Percentiles rank a stretch among this genome's conserved stretches.
Evolutionary conservation across 2,329 filamentous ascomycete genomes (phyloP).

Genomic region (Pseudopithomyces maydicus): DNA sequence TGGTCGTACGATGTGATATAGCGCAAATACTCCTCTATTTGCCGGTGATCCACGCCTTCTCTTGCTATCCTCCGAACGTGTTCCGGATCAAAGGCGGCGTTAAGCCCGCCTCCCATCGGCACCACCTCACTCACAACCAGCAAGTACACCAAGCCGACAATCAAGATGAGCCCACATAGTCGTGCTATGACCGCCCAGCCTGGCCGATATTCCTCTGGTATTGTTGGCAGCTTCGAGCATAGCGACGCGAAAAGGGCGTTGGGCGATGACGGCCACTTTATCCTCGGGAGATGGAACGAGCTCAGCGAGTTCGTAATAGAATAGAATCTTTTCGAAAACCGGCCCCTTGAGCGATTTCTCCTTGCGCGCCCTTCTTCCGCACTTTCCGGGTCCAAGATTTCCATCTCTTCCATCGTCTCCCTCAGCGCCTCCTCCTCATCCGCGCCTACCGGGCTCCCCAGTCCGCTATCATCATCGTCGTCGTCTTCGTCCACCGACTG

Average conservation of each 20-base stretch:
- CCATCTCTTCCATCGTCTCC: conserved; percentile 80
- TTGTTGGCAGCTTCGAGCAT: conserved; percentile 46
- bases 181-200: conserved; percentile 73
- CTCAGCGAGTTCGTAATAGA: conserved; percentile 63
- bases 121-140: conserved; percentile 88
- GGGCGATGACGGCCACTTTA: conserved; percentile 37
- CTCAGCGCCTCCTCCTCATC: conserved; percentile 68
- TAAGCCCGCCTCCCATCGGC: conserved; percentile 62
- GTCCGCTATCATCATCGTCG: conserved; percentile 53
- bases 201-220: conserved; percentile 55
- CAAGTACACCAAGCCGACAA: conserved; percentile 79
- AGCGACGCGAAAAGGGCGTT: conserved; percentile 22
- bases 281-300: conserved; percentile 56
- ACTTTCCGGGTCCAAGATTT: conserved; percentile 44
- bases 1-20: conserved; percentile 86
- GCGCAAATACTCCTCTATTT: conserved; percentile 69
- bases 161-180: conserved; percentile 73
- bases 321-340: conserved; percentile 62
- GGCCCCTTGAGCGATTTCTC: conserved; percentile 37
- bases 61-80: conserved; percentile 78
- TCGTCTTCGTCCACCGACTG: conserved; percentile 63
- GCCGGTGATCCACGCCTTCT: conserved; percentile 69
- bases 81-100: conserved; percentile 81
- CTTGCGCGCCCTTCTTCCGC: conserved; percentile 36
- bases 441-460: conserved; percentile 59